phyloP scores from a whole-genome alignment of 495 filamentous ascomycete genomes.

The Letharia lupina region DNA sequence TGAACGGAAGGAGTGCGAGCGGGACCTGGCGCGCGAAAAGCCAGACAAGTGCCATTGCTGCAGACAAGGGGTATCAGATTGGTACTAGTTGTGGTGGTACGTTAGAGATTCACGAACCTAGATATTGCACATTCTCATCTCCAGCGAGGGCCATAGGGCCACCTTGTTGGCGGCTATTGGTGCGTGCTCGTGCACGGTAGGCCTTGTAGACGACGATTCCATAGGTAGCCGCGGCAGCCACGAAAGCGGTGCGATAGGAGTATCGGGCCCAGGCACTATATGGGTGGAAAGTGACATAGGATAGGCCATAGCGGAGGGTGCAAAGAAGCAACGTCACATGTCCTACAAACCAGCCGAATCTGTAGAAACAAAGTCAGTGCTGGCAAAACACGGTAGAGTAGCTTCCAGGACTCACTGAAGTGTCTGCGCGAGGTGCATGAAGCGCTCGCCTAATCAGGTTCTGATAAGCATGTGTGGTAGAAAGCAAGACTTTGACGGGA shows the following conservation, averaged over 20 bases:
- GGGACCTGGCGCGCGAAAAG: conserved; percentile 83
- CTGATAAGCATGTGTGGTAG: conserved; percentile 28
- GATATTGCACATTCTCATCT: conserved; percentile 97
- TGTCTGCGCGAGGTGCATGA: conserved; percentile 71
- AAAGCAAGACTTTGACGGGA: background rate
- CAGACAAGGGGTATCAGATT: conserved; percentile 11
- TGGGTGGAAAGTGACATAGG: conserved; percentile 76
- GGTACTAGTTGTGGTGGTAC: conserved; percentile 1
- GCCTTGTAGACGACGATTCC: conserved; percentile 99
- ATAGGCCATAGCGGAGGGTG: conserved; percentile 70
- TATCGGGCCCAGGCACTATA: conserved; percentile 64
- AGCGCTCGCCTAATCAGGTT: conserved; percentile 63
- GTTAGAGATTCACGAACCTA: conserved; percentile 53
- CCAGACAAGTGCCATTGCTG: conserved; percentile 94
- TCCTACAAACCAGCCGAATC: conserved; percentile 84
- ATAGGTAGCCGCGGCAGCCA: conserved; percentile 84
- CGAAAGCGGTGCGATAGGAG: conserved; percentile 80
- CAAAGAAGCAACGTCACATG: conserved; percentile 79
- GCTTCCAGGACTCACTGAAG: conserved; percentile 59
- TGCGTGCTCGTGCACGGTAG: conserved; percentile 68
- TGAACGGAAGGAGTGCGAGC: conserved; percentile 85
- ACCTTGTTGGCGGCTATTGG: conserved; percentile 52
- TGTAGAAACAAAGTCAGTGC: conserved; percentile 18
- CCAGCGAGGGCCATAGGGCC: conserved; percentile 51
- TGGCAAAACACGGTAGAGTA: background rate